These are phyloP conservation scores for Pythium utonaiense DNA, from an alignment of 352 stramenopile genomes.

Conservation along the genomic window DNA sequence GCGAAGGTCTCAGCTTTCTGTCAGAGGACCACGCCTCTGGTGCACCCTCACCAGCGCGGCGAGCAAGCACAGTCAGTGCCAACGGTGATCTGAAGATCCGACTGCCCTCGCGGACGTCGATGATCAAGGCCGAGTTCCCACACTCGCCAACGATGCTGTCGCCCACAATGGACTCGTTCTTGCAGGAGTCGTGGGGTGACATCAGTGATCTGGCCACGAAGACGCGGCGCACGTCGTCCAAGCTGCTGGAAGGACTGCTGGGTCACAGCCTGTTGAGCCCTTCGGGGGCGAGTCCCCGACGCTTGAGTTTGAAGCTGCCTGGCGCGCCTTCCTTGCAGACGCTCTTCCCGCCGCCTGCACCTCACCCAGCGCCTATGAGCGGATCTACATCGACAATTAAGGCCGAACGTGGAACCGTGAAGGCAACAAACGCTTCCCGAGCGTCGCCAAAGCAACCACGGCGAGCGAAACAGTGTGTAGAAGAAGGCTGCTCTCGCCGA, in stretches of 20 bases:
- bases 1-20: conserved; percentile 6
- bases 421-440: background rate
- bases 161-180: conserved; percentile 55
- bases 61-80: background rate
- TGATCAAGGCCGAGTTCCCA: conserved; percentile 41
- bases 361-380: background rate
- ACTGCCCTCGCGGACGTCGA: conserved; percentile 17
- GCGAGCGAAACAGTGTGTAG: conserved; percentile 75
- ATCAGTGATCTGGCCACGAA: conserved; percentile 27
- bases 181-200: conserved; percentile 56
- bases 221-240: conserved; percentile 29
- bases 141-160: conserved; percentile 36
- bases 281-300: conserved; percentile 8
- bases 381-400: background rate
- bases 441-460: conserved; percentile 23
- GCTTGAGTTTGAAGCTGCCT: conserved; percentile 14
- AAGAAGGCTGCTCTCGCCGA: conserved; percentile 69
- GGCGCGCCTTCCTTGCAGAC: conserved; percentile 1
- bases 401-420: background rate
- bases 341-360: background rate
- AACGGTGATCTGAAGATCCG: conserved; percentile 33
- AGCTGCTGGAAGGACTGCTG: conserved; percentile 12
- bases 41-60: background rate
- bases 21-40: conserved; percentile 7
- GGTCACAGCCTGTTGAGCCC: conserved; percentile 14